Conservation (phyloP, 371 early-diverging fungal species). For the Mucor sp. region DNA sequence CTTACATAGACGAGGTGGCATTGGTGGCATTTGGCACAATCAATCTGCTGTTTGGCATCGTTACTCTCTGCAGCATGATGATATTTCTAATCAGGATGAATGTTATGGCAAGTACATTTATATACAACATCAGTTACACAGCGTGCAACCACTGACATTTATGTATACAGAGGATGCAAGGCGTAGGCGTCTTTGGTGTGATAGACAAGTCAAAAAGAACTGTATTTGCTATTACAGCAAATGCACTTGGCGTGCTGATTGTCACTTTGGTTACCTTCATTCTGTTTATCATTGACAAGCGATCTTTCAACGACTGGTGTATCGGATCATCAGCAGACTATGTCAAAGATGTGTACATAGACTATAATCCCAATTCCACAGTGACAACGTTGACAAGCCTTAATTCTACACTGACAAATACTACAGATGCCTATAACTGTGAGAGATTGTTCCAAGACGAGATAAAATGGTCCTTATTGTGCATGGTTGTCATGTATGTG, state of each 20-base stretch:
- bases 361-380: neutral
- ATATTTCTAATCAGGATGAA: slow-evolving; percentile 24
- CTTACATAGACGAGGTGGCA: slow-evolving; percentile 21
- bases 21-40: slow-evolving; percentile 30
- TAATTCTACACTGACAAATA: neutral
- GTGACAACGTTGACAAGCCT: neutral
- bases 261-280: slow-evolving; percentile 25
- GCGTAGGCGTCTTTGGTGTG: neutral
- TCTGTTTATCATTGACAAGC: slow-evolving; percentile 17
- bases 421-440: slow-evolving; percentile 45
- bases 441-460: slow-evolving; percentile 42
- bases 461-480: slow-evolving; percentile 45
- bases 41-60: slow-evolving; percentile 35
- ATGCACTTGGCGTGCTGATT: slow-evolving; percentile 21
- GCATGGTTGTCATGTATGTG: slow-evolving; percentile 35
- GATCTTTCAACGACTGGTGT: slow-evolving; percentile 18
- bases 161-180: neutral
- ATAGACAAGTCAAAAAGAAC: neutral
- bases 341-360: neutral
- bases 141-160: neutral
- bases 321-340: slow-evolving; percentile 14
- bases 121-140: slow-evolving; percentile 10
- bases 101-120: slow-evolving; percentile 13
- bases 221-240: slow-evolving; percentile 18
- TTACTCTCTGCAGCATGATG: slow-evolving; percentile 19